Percentiles rank a stretch among this genome's conserved stretches.
Evolutionary conservation across 441 rosid genomes (phyloP).

Genomic region (Arabidopsis lyrata): DNA sequence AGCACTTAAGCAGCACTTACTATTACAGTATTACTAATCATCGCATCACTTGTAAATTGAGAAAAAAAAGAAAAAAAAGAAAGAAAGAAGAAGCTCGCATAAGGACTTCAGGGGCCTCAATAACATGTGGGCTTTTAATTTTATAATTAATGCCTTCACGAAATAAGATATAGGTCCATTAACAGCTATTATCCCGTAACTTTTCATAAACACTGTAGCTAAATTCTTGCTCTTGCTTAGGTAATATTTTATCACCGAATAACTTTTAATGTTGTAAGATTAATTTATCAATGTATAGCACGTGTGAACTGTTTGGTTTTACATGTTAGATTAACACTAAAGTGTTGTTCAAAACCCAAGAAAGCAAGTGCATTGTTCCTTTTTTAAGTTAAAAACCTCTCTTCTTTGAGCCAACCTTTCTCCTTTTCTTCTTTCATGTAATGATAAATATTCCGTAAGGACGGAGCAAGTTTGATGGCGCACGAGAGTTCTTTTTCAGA

Average conservation of each 20-base stretch:
- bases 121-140: constrained; percentile 7
- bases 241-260: neutral
- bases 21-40: neutral
- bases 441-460: constrained; percentile 26
- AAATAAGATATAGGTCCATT: too few relatives aligned
- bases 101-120: neutral
- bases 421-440: constrained; percentile 7
- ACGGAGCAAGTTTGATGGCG: constrained; percentile 35
- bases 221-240: too few relatives aligned
- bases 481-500: constrained; percentile 30
- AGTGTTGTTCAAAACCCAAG: neutral
- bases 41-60: neutral
- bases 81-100: neutral
- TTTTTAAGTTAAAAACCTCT: neutral
- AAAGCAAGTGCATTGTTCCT: constrained; percentile 8
- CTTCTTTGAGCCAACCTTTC: constrained; percentile 19
- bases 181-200: too few relatives aligned
- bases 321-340: neutral
- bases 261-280: neutral
- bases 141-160: too few relatives aligned
- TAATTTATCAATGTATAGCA: too few relatives aligned
- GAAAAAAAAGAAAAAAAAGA: too few relatives aligned
- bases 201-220: too few relatives aligned
- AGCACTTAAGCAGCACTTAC: neutral
- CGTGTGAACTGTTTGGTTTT: neutral